phyloP scores from a whole-genome alignment of 352 stramenopile species.

The Halophytophthora polymorphica region DNA sequence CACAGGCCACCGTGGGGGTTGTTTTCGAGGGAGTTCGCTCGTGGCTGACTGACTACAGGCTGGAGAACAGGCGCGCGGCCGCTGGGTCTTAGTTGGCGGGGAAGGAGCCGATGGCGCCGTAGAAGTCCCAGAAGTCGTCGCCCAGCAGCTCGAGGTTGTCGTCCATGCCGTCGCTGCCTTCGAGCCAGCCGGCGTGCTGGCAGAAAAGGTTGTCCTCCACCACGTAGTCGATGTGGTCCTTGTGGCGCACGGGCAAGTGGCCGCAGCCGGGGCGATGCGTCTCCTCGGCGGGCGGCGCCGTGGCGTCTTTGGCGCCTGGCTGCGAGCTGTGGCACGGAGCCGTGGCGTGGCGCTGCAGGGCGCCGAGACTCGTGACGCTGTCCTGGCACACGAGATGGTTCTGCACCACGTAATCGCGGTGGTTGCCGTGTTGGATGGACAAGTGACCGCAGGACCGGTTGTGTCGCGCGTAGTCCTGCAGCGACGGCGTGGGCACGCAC shows the following conservation, averaged over 20 bases:
- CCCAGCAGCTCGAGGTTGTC: slow-evolving; percentile 67
- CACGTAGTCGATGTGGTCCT: slow-evolving; percentile 83
- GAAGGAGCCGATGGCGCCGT: slow-evolving; percentile 62
- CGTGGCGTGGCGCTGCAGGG: slow-evolving; percentile 11
- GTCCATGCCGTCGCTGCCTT: too few relatives aligned
- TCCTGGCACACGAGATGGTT: slow-evolving; percentile 81
- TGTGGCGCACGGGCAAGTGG: slow-evolving; percentile 68
- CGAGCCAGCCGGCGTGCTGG: slow-evolving; percentile 54
- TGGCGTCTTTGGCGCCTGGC: slow-evolving; percentile 7
- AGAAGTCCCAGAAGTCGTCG: slow-evolving; percentile 85
- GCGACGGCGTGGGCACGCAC: slow-evolving; percentile 27
- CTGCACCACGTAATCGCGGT: slow-evolving; percentile 80
- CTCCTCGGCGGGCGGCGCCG: slow-evolving; percentile 13
- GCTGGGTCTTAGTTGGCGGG: slow-evolving; percentile 24
- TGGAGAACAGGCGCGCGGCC: too few relatives aligned
- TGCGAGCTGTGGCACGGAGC: slow-evolving; percentile 11
- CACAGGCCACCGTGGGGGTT: too few relatives aligned
- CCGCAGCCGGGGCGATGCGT: slow-evolving; percentile 66
- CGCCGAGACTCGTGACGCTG: slow-evolving; percentile 55
- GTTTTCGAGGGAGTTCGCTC: too few relatives aligned
- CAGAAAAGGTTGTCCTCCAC: slow-evolving; percentile 81
- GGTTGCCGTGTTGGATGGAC: slow-evolving; percentile 74
- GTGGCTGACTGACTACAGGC: too few relatives aligned
- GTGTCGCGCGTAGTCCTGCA: slow-evolving; percentile 59
- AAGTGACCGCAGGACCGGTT: slow-evolving; percentile 68